These are phyloP conservation scores for Botrytis aclada DNA, from an alignment of 2,329 filamentous ascomycete genomes.

Conservation along the genomic window DNA sequence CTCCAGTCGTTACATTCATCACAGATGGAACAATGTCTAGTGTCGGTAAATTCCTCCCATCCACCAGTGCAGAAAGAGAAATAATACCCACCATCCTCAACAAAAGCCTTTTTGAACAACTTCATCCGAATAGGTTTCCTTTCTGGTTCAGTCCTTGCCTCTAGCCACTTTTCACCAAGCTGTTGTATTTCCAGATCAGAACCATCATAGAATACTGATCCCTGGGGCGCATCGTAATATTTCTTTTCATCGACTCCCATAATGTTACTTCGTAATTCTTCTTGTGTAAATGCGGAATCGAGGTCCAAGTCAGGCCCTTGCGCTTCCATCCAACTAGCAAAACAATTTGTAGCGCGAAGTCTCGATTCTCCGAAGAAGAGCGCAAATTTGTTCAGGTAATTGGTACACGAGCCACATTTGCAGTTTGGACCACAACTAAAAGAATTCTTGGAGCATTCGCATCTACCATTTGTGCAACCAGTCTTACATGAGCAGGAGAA, in stretches of 20 bases:
- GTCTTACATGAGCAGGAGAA: conserved; percentile 6
- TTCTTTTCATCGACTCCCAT: conserved; percentile 13
- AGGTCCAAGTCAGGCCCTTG: background rate
- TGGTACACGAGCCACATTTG: conserved; percentile 15
- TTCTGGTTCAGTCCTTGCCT: background rate
- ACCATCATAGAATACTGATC: conserved; percentile 3
- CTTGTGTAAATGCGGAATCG: conserved; percentile 6
- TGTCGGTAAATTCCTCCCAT: background rate
- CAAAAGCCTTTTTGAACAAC: conserved; percentile 7
- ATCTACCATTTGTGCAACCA: background rate
- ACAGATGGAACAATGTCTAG: conserved; percentile 9
- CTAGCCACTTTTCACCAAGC: conserved; percentile 10
- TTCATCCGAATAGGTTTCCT: conserved; percentile 5
- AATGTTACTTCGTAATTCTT: conserved; percentile 5
- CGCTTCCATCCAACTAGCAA: conserved; percentile 6
- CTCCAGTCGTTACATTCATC: conserved; percentile 14
- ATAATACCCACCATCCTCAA: background rate
- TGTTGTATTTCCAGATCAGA: background rate
- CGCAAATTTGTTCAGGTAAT: conserved; percentile 3
- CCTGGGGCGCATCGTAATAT: conserved; percentile 9
- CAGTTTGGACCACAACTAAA: conserved; percentile 6
- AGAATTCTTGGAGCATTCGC: conserved; percentile 12
- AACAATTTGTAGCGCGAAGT: conserved; percentile 13
- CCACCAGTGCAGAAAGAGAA: conserved; percentile 9
- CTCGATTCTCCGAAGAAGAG: conserved; percentile 6